These are phyloP conservation scores for Phylloporus sp. DNA, from an alignment of 768 basidiomycete species.

Conservation along the genomic window DNA sequence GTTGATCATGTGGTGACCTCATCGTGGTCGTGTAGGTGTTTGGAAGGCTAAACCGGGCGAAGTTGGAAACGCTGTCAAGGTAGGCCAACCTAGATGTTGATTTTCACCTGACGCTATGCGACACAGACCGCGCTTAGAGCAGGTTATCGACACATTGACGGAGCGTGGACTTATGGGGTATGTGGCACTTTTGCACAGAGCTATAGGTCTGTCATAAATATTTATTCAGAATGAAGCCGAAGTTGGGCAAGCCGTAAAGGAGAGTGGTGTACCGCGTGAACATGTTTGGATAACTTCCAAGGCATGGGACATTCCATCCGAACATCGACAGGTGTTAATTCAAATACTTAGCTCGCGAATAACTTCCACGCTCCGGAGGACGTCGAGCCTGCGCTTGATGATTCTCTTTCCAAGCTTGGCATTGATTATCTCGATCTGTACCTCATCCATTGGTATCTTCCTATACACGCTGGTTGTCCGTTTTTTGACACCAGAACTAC, in stretches of 20 bases:
- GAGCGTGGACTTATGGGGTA: constrained; percentile 67
- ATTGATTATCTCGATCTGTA: constrained; percentile 78
- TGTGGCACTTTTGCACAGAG: constrained; percentile 13
- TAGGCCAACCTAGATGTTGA: constrained; percentile 8
- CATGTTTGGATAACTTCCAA: constrained; percentile 68
- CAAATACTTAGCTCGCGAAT: constrained; percentile 61
- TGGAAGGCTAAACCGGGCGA: constrained; percentile 57
- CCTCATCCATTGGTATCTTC: constrained; percentile 68
- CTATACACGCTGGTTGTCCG: neutral
- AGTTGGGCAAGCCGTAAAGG: constrained; percentile 58
- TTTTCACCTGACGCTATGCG: neutral
- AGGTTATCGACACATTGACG: constrained; percentile 72
- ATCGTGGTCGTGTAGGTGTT: constrained; percentile 41
- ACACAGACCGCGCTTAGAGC: constrained; percentile 51
- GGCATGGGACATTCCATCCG: constrained; percentile 23
- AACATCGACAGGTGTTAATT: neutral
- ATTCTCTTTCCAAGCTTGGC: constrained; percentile 56
- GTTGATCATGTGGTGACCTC: neutral
- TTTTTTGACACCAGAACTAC: neutral
- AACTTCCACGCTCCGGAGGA: constrained; percentile 71
- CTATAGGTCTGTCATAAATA: neutral
- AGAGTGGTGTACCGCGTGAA: constrained; percentile 56
- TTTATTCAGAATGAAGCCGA: constrained; percentile 62
- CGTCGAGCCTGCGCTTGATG: constrained; percentile 63
- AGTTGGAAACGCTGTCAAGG: constrained; percentile 68